Conservation (phyloP, 2,329 filamentous ascomycete species). For the Dothideomycetes sp. region DNA sequence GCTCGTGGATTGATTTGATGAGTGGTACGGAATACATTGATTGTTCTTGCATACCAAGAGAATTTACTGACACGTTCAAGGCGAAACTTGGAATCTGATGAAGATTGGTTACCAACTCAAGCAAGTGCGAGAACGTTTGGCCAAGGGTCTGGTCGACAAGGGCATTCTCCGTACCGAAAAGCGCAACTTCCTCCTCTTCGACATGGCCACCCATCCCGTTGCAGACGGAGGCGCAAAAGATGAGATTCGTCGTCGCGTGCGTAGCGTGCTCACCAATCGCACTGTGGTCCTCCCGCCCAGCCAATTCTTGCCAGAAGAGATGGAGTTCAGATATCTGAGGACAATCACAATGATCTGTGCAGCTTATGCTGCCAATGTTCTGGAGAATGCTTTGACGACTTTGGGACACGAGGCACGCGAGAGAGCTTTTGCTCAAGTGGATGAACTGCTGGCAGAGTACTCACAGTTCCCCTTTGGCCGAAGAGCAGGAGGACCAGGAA, state of each 20-base stretch:
- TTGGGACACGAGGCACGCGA: constrained; percentile 91
- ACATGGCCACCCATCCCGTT: constrained; percentile 98
- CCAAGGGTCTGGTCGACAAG: constrained; percentile 97
- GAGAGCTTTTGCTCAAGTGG: constrained; percentile 90
- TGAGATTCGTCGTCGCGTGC: constrained; percentile 85
- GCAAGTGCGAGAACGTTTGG: constrained; percentile 93
- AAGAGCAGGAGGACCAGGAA: constrained; percentile 64
- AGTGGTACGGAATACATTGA: constrained; percentile 56
- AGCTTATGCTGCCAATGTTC: constrained; percentile 92
- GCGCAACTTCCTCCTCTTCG: constrained; percentile 97
- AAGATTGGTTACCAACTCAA: constrained; percentile 99
- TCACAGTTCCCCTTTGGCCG: constrained; percentile 94
- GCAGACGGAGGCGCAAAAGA: constrained; percentile 95
- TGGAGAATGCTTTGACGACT: constrained; percentile 93
- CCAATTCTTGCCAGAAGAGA: constrained; percentile 85
- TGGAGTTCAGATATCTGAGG: constrained; percentile 86
- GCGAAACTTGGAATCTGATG: constrained; percentile 99
- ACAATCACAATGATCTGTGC: constrained; percentile 96
- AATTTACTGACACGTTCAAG: constrained; percentile 42
- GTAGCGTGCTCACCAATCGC: constrained; percentile 84
- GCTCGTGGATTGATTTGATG: constrained; percentile 98
- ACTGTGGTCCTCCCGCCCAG: constrained; percentile 82
- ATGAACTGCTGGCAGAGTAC: constrained; percentile 90
- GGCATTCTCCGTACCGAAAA: constrained; percentile 97
- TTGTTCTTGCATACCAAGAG: no score